Evolutionary conservation across 352 stramenopile genomes (phyloP), one percentile per base, ranked within the genome.

Genomic region (Pythium oligandrum): DNA sequence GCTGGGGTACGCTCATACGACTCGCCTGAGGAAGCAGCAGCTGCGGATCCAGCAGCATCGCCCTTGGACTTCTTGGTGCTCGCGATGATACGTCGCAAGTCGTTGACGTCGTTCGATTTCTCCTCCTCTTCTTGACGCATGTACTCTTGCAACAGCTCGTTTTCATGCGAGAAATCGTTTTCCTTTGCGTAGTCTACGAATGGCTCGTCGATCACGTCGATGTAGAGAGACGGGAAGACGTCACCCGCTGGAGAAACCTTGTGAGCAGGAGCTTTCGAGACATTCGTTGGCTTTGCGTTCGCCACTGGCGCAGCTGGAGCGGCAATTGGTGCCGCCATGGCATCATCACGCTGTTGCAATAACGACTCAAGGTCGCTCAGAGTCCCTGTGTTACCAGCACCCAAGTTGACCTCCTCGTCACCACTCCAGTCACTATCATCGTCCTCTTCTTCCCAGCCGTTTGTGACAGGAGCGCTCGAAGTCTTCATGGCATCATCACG

Each of bases 1-100:
- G 79, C 77, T 1, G 83, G 83, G 12, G 83, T 92, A 49, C 81
- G 84, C 65, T 94, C 83, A 51, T 94, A 94, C 6, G 82, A 84
- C 46, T 94, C 83, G 2, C 66, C 57, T 6, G 73, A 73, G 0
- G 68, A 61, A 3, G 55, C 53, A 2, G 59, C 60, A 8, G 43
- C 53, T 44, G 51, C 46, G 17, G 31, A 11, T 0, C n/a, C 44
- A 51, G 50, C 51, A 11, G 6, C 42, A 26, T 60, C 47, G 7
- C 47, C 61, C 6, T 54, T 59, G 32, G 61, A 65, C 40, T 88
- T 89, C 61, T 83, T 87, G 9, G 58, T 51, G 46, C 61, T 79
- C 4, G 64, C 63, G 44, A 94, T 75, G 12, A 91, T 68, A 3
- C 69, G 71, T 31, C 76, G 75, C 43, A 92, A 54, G 38, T 86